Conservation (phyloP, 192 early-diverging fungal species). For the Podochytrium sp. region DNA sequence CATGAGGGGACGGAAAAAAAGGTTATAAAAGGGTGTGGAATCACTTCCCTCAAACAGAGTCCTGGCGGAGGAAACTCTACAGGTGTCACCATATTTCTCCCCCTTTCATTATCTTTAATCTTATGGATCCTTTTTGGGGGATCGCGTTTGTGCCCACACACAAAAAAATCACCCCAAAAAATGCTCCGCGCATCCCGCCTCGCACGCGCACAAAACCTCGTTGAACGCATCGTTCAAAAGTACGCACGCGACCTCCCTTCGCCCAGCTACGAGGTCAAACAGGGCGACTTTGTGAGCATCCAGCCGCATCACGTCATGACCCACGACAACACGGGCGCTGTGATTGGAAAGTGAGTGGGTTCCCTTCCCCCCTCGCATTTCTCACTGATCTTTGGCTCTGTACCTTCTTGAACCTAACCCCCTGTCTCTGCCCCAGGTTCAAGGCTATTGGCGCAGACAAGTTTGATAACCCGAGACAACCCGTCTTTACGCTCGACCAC, state of each 20-base stretch:
- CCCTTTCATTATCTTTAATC: too few relatives aligned
- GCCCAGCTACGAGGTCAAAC: slow-evolving; percentile 67
- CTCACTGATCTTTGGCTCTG: neutral
- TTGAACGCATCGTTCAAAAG: slow-evolving; percentile 95
- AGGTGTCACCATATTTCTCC: too few relatives aligned
- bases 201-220: slow-evolving; percentile 70
- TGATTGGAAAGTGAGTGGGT: slow-evolving; percentile 78
- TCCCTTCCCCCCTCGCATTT: neutral
- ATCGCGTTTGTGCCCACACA: too few relatives aligned
- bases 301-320: slow-evolving; percentile 89
- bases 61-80: too few relatives aligned
- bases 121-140: too few relatives aligned
- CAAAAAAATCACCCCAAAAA: too few relatives aligned
- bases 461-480: slow-evolving; percentile 77
- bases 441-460: slow-evolving; percentile 85
- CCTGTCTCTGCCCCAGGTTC: too few relatives aligned
- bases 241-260: slow-evolving; percentile 77
- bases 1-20: too few relatives aligned
- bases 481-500: slow-evolving; percentile 97
- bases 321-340: slow-evolving; percentile 96
- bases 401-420: neutral
- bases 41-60: too few relatives aligned
- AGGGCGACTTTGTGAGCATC: slow-evolving; percentile 95
- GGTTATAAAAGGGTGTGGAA: too few relatives aligned
- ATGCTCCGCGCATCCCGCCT: neutral